Conservation (phyloP, 495 filamentous ascomycete species). For the Rhypophila decipiens region DNA sequence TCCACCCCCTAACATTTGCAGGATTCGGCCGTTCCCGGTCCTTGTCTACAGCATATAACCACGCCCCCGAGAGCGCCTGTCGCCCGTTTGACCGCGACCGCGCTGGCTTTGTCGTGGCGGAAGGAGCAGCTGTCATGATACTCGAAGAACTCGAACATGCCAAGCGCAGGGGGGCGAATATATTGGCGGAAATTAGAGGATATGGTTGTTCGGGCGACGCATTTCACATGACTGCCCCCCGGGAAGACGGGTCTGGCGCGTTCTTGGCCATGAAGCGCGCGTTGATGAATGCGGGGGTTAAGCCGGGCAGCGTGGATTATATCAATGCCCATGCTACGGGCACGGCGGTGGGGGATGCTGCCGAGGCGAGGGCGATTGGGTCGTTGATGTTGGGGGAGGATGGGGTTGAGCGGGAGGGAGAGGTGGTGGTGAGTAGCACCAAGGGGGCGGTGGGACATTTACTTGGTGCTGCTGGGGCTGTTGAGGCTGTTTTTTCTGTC, state of each 20-base stretch:
- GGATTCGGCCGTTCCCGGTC: slow-evolving; percentile 87
- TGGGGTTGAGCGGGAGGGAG: slow-evolving; percentile 51
- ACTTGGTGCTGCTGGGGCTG: slow-evolving; percentile 80
- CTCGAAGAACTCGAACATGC: slow-evolving; percentile 91
- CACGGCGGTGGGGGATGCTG: slow-evolving; percentile 76
- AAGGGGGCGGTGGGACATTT: slow-evolving; percentile 93
- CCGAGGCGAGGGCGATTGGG: slow-evolving; percentile 82
- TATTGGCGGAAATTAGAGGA: slow-evolving; percentile 85
- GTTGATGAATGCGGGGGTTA: slow-evolving; percentile 62
- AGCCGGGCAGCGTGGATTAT: slow-evolving; percentile 72
- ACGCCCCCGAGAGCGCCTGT: slow-evolving; percentile 64
- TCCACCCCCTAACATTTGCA: slow-evolving; percentile 86
- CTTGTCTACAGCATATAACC: slow-evolving; percentile 73
- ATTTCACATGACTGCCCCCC: slow-evolving; percentile 86
- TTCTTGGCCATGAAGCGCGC: slow-evolving; percentile 79
- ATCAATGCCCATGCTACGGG: slow-evolving; percentile 94
- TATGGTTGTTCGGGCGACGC: slow-evolving; percentile 88
- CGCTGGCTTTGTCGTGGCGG: slow-evolving; percentile 84
- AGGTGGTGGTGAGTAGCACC: slow-evolving; percentile 83
- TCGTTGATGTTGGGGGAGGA: slow-evolving; percentile 66
- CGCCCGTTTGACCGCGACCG: slow-evolving; percentile 83
- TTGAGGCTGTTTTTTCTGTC: slow-evolving; percentile 81
- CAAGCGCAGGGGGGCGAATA: slow-evolving; percentile 64
- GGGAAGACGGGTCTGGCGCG: slow-evolving; percentile 73
- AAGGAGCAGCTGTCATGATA: slow-evolving; percentile 82